phyloP scores from a whole-genome alignment of 192 early-diverging fungal genomes.

The Entomortierella parvispora region DNA sequence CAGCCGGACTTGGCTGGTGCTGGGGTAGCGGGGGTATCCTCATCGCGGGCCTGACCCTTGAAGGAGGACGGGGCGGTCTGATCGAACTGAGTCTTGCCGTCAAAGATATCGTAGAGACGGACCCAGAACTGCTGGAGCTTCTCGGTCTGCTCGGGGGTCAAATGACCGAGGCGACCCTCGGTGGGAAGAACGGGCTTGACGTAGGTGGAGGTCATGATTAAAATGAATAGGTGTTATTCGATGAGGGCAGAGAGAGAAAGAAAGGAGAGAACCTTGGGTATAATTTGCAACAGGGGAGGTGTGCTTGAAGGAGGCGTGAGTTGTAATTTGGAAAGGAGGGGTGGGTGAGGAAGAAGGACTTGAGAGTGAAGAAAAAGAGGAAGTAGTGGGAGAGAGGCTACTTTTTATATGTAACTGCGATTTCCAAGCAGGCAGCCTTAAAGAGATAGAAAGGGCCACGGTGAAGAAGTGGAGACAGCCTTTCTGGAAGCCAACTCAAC shows the following conservation, averaged over 20 bases:
- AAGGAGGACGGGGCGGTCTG: constrained; percentile 51
- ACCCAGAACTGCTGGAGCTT: constrained; percentile 57
- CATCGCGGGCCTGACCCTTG: constrained; percentile 48
- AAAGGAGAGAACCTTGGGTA: neutral
- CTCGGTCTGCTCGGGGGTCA: constrained; percentile 55
- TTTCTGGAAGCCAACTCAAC: no score
- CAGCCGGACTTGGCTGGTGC: constrained; percentile 43
- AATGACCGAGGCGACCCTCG: constrained; percentile 53
- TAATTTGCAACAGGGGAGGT: neutral
- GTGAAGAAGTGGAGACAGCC: no score
- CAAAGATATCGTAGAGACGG: constrained; percentile 53
- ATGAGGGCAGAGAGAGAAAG: no score
- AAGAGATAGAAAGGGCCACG: no score
- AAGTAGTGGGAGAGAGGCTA: neutral
- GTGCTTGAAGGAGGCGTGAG: neutral
- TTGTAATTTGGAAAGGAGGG: neutral
- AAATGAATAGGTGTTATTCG: no score
- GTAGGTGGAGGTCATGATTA: constrained; percentile 45
- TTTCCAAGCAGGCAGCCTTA: no score
- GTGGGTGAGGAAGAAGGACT: constrained; percentile 1
- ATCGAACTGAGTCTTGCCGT: constrained; percentile 50
- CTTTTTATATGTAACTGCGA: neutral
- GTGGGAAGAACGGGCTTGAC: constrained; percentile 40
- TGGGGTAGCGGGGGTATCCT: constrained; percentile 22
- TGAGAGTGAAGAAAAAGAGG: neutral